Base-by-base conservation (phyloP, 768 basidiomycete genomes). In the Xerocomellus amylosporus region DNA sequence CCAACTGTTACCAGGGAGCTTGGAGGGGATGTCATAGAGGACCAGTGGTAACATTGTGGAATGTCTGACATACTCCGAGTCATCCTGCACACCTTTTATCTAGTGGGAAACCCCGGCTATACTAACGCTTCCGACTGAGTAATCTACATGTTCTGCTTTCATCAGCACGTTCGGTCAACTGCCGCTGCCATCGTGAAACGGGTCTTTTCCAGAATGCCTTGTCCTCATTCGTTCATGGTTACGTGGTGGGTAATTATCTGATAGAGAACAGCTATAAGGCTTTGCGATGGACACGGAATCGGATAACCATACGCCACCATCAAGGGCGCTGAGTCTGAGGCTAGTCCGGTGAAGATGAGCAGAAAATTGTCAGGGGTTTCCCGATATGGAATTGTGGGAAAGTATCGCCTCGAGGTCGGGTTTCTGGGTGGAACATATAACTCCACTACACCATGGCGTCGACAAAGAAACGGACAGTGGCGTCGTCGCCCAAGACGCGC, bases 1-100 rank as follows among this genome's bases (percentile, higher is more conserved):
- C 70, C 70, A 76, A 3, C n/a, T 54, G 19, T 65, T 68, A 4
- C 62, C 66, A 0, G 71, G 65, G 8, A 67, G 49, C 5, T 64
- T 64, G 39, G 66, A 72, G 15, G 73, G 67, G 24, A 71, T 68
- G 20, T 77, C 76, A 28, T 73, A 75, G 51, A 77, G 63, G 49
- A 64, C 58, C 22, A 75, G 68, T 0, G 68, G 60, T 19, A 59
- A 46, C 68, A 69, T 69, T 4, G 26, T 37, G 34, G 15, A 22
- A 12, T 38, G 17, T 53, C 51, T 43, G 20, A n/a, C 31, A 7
- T 24, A 8, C 15, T 50, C 6, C 6, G n/a, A 22, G 24, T 31
- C 19, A 14, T 34, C 2, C 17, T 6, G 9, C 13, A n/a, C 20
- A 8, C 20, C 28, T 45, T 49, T 56, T 63, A 55, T 52, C 26